phyloP scores from a whole-genome alignment of 225 moss, liverwort and hornwort genomes.

The Marchantia polymorpha region DNA sequence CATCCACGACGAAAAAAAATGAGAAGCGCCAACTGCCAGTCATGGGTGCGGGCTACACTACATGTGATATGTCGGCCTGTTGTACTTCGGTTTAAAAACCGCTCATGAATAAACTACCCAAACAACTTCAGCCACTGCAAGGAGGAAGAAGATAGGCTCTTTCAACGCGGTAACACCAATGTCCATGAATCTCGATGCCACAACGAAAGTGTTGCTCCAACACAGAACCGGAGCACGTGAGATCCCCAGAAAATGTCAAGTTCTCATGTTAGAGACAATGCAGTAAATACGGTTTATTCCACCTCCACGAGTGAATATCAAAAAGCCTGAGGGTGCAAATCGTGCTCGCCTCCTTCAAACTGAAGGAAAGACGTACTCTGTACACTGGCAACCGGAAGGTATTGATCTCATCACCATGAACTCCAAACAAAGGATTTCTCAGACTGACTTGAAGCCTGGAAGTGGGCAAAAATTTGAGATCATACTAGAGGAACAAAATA shows the following conservation, averaged over 20 bases:
- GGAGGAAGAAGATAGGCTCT: neutral
- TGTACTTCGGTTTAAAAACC: neutral
- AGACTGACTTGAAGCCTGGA: neutral
- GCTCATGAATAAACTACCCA: neutral
- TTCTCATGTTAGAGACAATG: neutral
- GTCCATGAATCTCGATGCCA: neutral
- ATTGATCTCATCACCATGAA: neutral
- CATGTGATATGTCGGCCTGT: neutral
- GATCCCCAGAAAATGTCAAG: neutral
- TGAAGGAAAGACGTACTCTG: neutral
- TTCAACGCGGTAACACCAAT: too few species aligned
- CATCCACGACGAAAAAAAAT: slow-evolving; percentile 33
- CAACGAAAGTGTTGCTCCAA: neutral
- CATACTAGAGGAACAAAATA: neutral
- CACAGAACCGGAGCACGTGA: neutral
- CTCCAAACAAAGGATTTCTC: neutral
- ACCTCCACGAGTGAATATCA: neutral
- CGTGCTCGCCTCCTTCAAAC: neutral
- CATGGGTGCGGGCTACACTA: slow-evolving; percentile 22
- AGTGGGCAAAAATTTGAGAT: neutral
- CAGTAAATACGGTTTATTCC: neutral
- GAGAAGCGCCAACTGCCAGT: slow-evolving; percentile 11
- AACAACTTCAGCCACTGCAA: neutral
- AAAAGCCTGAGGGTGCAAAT: neutral
- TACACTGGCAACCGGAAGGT: neutral